phyloP scores from a whole-genome alignment of 2,329 filamentous ascomycete genomes.

The Colletotrichum sp. region DNA sequence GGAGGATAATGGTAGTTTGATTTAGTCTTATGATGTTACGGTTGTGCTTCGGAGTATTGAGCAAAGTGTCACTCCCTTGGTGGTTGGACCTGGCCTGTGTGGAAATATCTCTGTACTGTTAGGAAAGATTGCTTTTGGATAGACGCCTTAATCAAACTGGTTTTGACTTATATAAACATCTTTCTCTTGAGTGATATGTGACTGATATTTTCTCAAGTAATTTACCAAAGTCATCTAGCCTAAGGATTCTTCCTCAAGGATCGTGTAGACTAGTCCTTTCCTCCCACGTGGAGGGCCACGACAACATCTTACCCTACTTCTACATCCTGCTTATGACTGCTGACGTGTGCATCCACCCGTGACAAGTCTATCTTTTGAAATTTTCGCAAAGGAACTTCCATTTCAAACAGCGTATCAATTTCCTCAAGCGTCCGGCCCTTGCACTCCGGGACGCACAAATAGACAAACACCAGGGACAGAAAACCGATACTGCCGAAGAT shows the following conservation, averaged over 20 bases:
- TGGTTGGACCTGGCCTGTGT: background rate
- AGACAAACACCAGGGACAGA: background rate
- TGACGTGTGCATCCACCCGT: background rate
- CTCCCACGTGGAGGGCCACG: background rate
- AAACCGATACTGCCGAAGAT: slow-evolving; percentile 1
- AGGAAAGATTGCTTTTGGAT: slow-evolving; percentile 8
- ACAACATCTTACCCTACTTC: background rate
- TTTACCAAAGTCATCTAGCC: background rate
- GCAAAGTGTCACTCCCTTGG: slow-evolving; percentile 15
- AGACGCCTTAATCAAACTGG: background rate
- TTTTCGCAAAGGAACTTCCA: background rate
- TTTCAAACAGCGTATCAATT: slow-evolving; percentile 56
- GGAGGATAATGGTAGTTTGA: slow-evolving; percentile 17
- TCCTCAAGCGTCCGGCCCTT: slow-evolving; percentile 77
- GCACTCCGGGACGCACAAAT: slow-evolving; percentile 42
- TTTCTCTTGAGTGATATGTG: background rate
- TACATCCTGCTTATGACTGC: background rate
- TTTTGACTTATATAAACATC: background rate
- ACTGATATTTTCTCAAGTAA: background rate
- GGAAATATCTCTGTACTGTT: slow-evolving; percentile 5
- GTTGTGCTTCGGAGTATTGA: slow-evolving; percentile 1
- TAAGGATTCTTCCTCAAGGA: background rate
- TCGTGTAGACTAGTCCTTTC: background rate
- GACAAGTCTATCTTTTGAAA: background rate
- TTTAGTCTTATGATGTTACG: slow-evolving; percentile 13